These are phyloP conservation scores for Fusarium papillatum DNA, from an alignment of 2,329 filamentous ascomycete species.

Conservation along the genomic window DNA sequence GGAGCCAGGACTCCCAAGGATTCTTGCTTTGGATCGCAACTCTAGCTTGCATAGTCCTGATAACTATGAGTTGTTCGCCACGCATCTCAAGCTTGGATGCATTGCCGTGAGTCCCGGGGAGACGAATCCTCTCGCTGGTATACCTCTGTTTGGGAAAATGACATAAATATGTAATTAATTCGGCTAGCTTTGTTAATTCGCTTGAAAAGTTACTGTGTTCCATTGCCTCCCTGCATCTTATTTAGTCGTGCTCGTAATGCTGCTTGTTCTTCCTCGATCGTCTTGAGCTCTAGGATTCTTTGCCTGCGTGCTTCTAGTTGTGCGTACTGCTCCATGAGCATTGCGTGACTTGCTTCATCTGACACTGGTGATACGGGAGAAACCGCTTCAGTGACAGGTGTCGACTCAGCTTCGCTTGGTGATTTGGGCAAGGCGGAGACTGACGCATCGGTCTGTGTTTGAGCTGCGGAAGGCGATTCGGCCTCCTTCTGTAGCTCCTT, in stretches of 20 bases:
- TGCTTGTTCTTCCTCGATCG: background rate
- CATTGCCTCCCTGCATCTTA: background rate
- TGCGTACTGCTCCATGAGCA: background rate
- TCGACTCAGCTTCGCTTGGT: background rate
- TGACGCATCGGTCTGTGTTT: background rate
- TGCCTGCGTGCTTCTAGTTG: background rate
- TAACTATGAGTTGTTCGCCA: constrained; percentile 8
- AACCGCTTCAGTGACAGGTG: background rate
- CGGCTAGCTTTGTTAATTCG: background rate
- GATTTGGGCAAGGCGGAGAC: background rate
- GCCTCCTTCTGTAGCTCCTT: background rate
- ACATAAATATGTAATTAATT: background rate
- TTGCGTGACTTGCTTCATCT: background rate
- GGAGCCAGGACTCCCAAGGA: background rate
- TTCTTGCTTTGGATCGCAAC: background rate
- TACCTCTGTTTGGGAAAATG: background rate
- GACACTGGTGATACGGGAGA: background rate
- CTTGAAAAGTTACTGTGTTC: background rate
- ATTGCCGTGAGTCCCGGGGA: background rate
- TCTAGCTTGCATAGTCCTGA: constrained; percentile 4
- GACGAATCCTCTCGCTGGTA: background rate
- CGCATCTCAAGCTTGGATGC: background rate
- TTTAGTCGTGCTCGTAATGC: background rate
- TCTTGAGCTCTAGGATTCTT: background rate
- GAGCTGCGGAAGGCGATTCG: background rate